A percentile compares a stretch with the other conserved stretches of the same genome.
Evolutionary conservation across 2,329 filamentous ascomycete genomes (phyloP).

Genomic region (Fusarium piperis): DNA sequence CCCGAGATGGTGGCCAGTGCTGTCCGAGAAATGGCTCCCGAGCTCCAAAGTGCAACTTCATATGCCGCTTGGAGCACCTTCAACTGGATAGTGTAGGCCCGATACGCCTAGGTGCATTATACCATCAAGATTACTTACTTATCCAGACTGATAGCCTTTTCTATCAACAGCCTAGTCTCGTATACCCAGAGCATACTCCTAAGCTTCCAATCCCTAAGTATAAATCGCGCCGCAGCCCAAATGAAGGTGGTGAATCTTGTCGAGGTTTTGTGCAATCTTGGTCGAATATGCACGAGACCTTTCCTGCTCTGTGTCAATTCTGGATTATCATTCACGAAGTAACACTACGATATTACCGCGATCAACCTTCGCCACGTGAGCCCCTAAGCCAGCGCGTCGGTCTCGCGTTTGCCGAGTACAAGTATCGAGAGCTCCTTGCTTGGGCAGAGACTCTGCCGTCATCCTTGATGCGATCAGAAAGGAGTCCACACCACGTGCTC

Average conservation of each 20-base stretch:
- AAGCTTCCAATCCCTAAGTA: slow-evolving; percentile 28
- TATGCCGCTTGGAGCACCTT: slow-evolving; percentile 48
- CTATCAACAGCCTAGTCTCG: slow-evolving; percentile 40
- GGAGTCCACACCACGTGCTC: slow-evolving; percentile 47
- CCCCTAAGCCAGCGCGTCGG: slow-evolving; percentile 6
- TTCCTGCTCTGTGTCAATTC: slow-evolving; percentile 48
- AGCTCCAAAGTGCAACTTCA: slow-evolving; percentile 23
- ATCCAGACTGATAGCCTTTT: slow-evolving; percentile 28
- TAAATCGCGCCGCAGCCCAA: not conserved
- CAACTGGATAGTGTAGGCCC: slow-evolving; percentile 51
- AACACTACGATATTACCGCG: slow-evolving; percentile 41
- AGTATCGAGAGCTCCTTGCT: slow-evolving; percentile 51
- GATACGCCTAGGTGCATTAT: not conserved
- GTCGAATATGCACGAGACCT: slow-evolving; percentile 42
- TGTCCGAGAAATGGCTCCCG: slow-evolving; percentile 7
- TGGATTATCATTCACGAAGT: slow-evolving; percentile 51
- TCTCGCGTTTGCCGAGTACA: slow-evolving; percentile 47
- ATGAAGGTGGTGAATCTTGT: not conserved
- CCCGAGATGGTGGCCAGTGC: slow-evolving; percentile 1
- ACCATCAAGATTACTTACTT: not conserved
- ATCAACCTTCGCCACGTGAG: slow-evolving; percentile 7
- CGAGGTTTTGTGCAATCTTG: slow-evolving; percentile 4
- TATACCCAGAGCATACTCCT: slow-evolving; percentile 37
- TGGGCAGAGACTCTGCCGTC: slow-evolving; percentile 48
- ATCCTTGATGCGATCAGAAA: slow-evolving; percentile 37